A percentile compares a stretch with the other conserved stretches of the same genome.
Conservation (phyloP, 345 rosid genomes). For the Bruguiera gymnorhiza region DNA sequence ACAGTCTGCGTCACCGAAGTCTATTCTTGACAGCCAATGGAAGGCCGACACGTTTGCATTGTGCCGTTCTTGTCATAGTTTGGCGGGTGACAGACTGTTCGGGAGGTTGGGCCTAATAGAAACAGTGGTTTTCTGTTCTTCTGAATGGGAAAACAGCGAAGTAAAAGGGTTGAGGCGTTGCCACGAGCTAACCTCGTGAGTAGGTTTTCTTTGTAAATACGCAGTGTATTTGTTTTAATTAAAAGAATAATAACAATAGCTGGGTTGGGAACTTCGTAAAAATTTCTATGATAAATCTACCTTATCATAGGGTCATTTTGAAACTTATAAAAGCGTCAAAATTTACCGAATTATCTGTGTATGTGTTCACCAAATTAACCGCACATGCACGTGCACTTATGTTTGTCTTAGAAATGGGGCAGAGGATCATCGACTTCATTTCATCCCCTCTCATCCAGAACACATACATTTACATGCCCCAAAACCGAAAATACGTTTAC, state of each 20-base stretch:
- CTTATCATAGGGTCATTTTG: no score
- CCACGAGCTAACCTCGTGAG: no score
- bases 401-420: not conserved
- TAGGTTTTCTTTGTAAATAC: no score
- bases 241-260: no score
- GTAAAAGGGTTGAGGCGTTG: no score
- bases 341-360: not conserved
- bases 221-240: no score
- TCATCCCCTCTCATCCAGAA: no score
- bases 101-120: not conserved
- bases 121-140: not conserved
- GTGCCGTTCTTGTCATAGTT: not conserved
- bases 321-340: no score
- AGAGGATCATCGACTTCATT: no score
- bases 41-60: not conserved
- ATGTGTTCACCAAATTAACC: constrained; percentile 5
- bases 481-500: not conserved
- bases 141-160: not conserved
- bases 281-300: no score
- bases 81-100: not conserved
- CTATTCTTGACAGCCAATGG: not conserved
- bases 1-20: constrained; percentile 9
- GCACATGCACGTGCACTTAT: not conserved
- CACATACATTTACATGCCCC: not conserved
- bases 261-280: no score